These are phyloP conservation scores for Gossypium davidsonii DNA, from an alignment of 441 rosid species.

Conservation along the genomic window DNA sequence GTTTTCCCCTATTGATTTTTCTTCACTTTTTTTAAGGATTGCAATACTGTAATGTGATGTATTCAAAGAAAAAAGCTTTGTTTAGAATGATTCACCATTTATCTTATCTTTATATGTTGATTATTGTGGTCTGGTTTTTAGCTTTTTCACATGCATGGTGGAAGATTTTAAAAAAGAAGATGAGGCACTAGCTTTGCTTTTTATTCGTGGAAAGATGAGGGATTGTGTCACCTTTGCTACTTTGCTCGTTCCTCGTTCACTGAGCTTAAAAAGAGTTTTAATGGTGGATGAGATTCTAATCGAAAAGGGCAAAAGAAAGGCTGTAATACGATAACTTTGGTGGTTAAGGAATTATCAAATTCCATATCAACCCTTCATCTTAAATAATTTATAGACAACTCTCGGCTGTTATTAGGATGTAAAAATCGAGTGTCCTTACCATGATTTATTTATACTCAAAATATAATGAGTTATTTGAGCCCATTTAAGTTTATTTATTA, in stretches of 20 bases:
- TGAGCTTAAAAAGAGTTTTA: slow-evolving; percentile 2
- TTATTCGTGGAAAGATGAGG: not conserved
- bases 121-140: not conserved
- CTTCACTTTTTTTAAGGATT: not conserved
- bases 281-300: slow-evolving; percentile 9
- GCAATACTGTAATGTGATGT: not conserved
- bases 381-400: not conserved
- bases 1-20: no score
- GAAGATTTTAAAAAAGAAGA: not conserved
- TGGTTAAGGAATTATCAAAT: not conserved
- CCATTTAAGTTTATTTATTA: no score
- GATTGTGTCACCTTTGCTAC: slow-evolving; percentile 2
- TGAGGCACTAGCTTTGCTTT: not conserved
- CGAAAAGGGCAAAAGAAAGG: no score
- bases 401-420: no score
- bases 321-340: not conserved
- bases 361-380: slow-evolving; percentile 15
- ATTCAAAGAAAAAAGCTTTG: slow-evolving; percentile 7
- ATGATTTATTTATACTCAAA: not conserved
- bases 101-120: not conserved
- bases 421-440: no score
- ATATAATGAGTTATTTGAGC: no score
- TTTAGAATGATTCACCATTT: not conserved
- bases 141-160: slow-evolving; percentile 3
- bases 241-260: not conserved